A percentile compares a stretch with the other conserved stretches of the same genome.
These are phyloP conservation scores for Populus euphratica DNA, from an alignment of 345 rosid genomes.

Conservation along the genomic window DNA sequence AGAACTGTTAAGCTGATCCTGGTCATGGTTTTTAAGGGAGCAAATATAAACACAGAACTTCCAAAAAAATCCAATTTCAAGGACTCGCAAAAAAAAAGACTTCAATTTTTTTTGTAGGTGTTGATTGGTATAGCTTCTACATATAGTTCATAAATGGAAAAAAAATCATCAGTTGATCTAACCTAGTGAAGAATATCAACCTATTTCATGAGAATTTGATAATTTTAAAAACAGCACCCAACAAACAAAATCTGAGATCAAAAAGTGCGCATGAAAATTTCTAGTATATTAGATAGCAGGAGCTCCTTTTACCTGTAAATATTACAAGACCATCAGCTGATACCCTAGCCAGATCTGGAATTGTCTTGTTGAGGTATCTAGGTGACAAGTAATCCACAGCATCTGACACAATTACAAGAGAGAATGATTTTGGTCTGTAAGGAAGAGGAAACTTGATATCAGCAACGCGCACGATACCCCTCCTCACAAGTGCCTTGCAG, in stretches of 20 bases:
- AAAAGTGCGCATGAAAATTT: not conserved
- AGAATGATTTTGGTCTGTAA: constrained; percentile 81
- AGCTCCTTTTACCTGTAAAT: constrained; percentile 43
- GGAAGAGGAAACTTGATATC: constrained; percentile 92
- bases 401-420: constrained; percentile 85
- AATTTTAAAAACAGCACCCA: not conserved
- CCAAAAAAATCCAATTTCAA: too few species aligned
- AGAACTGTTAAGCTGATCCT: too few species aligned
- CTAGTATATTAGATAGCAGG: not conserved
- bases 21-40: too few species aligned
- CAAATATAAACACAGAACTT: too few species aligned
- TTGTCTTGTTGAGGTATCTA: constrained; percentile 82
- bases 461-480: constrained; percentile 81
- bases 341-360: constrained; percentile 83
- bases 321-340: constrained; percentile 70
- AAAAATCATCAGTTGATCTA: not conserved
- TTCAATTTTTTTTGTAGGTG: not conserved
- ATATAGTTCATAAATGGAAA: not conserved
- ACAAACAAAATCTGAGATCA: not conserved
- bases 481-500: constrained; percentile 69
- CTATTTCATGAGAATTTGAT: not conserved
- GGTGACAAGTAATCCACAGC: constrained; percentile 91
- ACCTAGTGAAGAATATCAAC: not conserved
- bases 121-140: not conserved
- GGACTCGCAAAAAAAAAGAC: too few species aligned